Percentiles rank a stretch among this genome's conserved stretches.
phyloP scores from a whole-genome alignment of 768 basidiomycete species.

The Mrakia hoshinonis region DNA sequence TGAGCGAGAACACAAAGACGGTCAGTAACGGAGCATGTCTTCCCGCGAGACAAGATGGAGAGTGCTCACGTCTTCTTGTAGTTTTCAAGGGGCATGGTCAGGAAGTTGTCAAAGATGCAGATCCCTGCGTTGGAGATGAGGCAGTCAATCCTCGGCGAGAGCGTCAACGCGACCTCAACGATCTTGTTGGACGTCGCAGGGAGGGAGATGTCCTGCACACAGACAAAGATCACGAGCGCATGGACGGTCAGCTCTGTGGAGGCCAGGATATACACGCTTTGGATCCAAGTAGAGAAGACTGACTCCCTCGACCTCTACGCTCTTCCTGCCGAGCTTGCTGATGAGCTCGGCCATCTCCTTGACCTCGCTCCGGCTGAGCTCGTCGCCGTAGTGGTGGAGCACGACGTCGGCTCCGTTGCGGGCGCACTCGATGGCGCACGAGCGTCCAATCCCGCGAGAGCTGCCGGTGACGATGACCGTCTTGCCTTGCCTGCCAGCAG shows the following conservation, averaged over 20 bases:
- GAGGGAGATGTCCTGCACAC: conserved; percentile 7
- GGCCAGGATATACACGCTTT: neutral
- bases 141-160: conserved; percentile 56
- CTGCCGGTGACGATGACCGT: conserved; percentile 64
- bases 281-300: conserved; percentile 25
- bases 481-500: conserved; percentile 43
- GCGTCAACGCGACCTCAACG: conserved; percentile 53
- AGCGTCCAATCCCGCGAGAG: conserved; percentile 65
- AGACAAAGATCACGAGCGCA: neutral
- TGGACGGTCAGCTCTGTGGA: neutral
- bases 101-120: conserved; percentile 67
- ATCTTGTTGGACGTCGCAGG: conserved; percentile 45
- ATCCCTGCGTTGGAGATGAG: conserved; percentile 47
- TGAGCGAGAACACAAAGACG: too few species aligned
- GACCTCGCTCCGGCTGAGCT: conserved; percentile 50
- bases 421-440: conserved; percentile 58
- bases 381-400: conserved; percentile 60
- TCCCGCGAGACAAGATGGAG: too few species aligned
- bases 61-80: neutral
- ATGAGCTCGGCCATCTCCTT: conserved; percentile 48
- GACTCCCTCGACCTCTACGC: conserved; percentile 54
- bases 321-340: conserved; percentile 43
- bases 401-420: conserved; percentile 60
- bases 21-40: too few species aligned
- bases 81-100: neutral